Conservation (phyloP, 2,329 filamentous ascomycete species). For the Aspergillus caelatus region DNA sequence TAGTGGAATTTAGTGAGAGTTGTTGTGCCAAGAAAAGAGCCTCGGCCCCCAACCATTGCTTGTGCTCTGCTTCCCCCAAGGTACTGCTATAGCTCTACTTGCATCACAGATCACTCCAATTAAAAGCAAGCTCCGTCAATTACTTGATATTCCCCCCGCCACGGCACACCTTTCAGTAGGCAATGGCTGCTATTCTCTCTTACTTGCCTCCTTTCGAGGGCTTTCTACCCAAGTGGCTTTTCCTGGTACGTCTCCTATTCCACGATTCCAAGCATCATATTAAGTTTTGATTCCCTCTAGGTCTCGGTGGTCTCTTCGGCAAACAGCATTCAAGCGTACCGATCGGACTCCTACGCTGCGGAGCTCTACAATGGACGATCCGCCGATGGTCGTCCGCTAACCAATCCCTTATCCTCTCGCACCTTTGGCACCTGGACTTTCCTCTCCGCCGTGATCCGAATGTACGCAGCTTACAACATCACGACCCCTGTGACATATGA, state of each 20-base stretch:
- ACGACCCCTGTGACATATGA: slow-evolving; percentile 73
- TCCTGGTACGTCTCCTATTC: slow-evolving; percentile 53
- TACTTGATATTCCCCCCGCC: not conserved
- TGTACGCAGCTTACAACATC: slow-evolving; percentile 85
- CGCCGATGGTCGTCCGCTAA: slow-evolving; percentile 55
- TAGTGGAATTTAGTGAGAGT: not conserved
- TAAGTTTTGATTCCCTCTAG: slow-evolving; percentile 49
- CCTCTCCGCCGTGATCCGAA: slow-evolving; percentile 72
- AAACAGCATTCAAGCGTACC: slow-evolving; percentile 84
- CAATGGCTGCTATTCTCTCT: slow-evolving; percentile 31
- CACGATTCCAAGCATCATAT: not conserved
- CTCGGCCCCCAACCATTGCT: slow-evolving; percentile 10
- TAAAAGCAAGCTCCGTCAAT: not conserved
- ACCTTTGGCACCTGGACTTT: slow-evolving; percentile 90
- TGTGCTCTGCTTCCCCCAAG: slow-evolving; percentile 1
- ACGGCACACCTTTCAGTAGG: not conserved
- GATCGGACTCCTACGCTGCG: slow-evolving; percentile 78
- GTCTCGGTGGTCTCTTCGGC: slow-evolving; percentile 78
- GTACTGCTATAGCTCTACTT: not conserved
- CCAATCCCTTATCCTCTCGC: slow-evolving; percentile 75
- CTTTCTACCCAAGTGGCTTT: slow-evolving; percentile 65
- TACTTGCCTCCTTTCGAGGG: slow-evolving; percentile 49
- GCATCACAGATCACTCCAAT: not conserved
- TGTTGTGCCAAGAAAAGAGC: slow-evolving; percentile 13
- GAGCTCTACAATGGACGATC: slow-evolving; percentile 72